A percentile compares a stretch with the other conserved stretches of the same genome.
Conservation (phyloP, 768 basidiomycete species). For the Amanita brunnescens region DNA sequence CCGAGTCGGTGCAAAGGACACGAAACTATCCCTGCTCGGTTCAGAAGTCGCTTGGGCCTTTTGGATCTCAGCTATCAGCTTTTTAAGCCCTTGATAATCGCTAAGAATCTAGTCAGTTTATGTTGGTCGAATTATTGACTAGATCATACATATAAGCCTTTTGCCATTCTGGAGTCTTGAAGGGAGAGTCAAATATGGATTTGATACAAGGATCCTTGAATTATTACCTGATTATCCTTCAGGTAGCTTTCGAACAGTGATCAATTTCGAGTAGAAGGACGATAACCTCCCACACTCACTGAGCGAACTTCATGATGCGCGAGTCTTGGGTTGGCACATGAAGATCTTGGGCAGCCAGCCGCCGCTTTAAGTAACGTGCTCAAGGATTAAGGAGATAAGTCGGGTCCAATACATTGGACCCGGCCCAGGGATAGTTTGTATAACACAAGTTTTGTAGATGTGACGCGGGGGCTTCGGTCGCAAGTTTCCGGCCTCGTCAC, state of each 20-base stretch:
- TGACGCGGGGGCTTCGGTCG: not conserved
- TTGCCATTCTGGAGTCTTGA: constrained; percentile 68
- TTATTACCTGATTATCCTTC: constrained; percentile 54
- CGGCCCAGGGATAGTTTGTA: not conserved
- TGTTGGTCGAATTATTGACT: constrained; percentile 1
- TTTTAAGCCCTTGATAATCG: constrained; percentile 68
- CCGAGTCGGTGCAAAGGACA: constrained; percentile 10
- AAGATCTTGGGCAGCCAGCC: not conserved
- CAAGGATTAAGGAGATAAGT: not conserved
- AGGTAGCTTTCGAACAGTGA: constrained; percentile 39
- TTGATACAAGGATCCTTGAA: not conserved
- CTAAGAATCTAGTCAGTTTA: constrained; percentile 25
- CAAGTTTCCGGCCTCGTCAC: not conserved
- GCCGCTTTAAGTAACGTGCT: not conserved
- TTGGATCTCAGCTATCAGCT: constrained; percentile 48
- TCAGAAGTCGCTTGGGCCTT: constrained; percentile 22
- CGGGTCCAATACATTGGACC: not conserved
- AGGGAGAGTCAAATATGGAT: constrained; percentile 1
- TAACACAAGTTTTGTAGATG: not conserved
- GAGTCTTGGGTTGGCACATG: not conserved
- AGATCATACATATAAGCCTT: constrained; percentile 50
- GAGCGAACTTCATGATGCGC: constrained; percentile 48
- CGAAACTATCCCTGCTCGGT: constrained; percentile 11
- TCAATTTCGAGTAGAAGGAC: not conserved
- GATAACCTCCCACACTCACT: constrained; percentile 25